Evolutionary conservation across 108 stramenopile species (phyloP).

Genomic region (Pseudonitzschia multiseries): DNA sequence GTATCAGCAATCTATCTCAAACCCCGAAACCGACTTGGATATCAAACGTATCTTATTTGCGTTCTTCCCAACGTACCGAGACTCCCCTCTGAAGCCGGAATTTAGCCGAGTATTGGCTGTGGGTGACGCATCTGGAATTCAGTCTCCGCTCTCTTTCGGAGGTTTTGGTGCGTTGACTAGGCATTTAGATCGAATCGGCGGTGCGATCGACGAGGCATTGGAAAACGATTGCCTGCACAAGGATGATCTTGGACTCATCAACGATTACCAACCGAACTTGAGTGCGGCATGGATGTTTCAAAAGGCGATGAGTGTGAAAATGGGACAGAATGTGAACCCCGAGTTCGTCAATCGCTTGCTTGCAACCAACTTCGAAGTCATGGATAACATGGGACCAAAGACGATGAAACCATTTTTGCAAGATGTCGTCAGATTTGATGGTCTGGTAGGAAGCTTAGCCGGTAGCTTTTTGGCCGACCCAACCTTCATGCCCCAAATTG

Average conservation of each 20-base stretch:
- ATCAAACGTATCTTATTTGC: constrained; percentile 88
- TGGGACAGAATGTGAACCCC: constrained; percentile 70
- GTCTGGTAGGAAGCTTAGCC: constrained; percentile 74
- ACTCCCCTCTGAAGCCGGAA: constrained; percentile 84
- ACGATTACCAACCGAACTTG: constrained; percentile 92
- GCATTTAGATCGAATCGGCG: constrained; percentile 80
- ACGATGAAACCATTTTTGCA: constrained; percentile 87
- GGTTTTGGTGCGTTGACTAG: constrained; percentile 94
- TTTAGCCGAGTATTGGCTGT: constrained; percentile 82
- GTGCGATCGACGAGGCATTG: constrained; percentile 83
- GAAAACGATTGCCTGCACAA: constrained; percentile 75
- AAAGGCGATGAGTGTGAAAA: constrained; percentile 89
- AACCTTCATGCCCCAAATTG: constrained; percentile 80
- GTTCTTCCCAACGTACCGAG: constrained; percentile 92
- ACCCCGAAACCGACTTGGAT: constrained; percentile 77
- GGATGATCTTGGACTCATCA: constrained; percentile 84
- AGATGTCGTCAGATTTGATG: constrained; percentile 91
- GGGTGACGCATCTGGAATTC: constrained; percentile 91
- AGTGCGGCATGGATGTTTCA: constrained; percentile 92
- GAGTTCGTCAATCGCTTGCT: constrained; percentile 89
- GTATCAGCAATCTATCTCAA: constrained; percentile 76
- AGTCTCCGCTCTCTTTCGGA: constrained; percentile 94
- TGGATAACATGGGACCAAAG: constrained; percentile 72
- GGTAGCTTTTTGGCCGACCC: constrained; percentile 74
- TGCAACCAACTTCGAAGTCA: constrained; percentile 85